A percentile compares a stretch with the other conserved stretches of the same genome.
These are phyloP conservation scores for Dactylorhiza incarnata DNA, from an alignment of 106 monocot species.

Conservation along the genomic window DNA sequence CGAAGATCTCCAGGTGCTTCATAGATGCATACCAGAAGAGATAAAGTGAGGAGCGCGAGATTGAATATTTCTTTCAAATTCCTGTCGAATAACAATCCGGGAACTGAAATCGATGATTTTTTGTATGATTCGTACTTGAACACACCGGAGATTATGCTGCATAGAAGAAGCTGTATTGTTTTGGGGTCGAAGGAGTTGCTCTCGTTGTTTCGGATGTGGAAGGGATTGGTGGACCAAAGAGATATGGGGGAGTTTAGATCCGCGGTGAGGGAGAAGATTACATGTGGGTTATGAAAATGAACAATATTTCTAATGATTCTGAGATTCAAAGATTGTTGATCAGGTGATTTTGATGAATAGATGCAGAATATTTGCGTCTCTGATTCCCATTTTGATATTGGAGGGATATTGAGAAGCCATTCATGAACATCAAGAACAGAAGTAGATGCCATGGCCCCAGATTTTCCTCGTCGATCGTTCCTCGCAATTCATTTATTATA, in stretches of 20 bases:
- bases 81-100: not conserved
- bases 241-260: slow-evolving; percentile 18
- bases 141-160: slow-evolving; percentile 20
- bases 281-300: slow-evolving; percentile 14
- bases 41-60: slow-evolving; percentile 44
- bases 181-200: slow-evolving; percentile 7
- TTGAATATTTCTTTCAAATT: slow-evolving; percentile 46
- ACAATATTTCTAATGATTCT: slow-evolving; percentile 4
- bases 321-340: slow-evolving; percentile 3
- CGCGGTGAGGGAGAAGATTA: slow-evolving; percentile 16
- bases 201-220: not conserved
- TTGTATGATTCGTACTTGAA: slow-evolving; percentile 26
- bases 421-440: slow-evolving; percentile 15
- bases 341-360: not conserved
- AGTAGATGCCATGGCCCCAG: slow-evolving; percentile 13
- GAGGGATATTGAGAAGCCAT: slow-evolving; percentile 26
- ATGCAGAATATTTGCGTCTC: slow-evolving; percentile 17
- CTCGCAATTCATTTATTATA: not conserved
- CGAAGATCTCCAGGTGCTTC: slow-evolving; percentile 29
- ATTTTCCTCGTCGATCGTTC: not conserved
- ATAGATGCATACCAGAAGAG: slow-evolving; percentile 29
- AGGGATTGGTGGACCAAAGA: slow-evolving; percentile 29
- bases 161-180: slow-evolving; percentile 18
- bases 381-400: slow-evolving; percentile 14
- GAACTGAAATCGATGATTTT: slow-evolving; percentile 12